phyloP scores from a whole-genome alignment of 164 flowering plant genomes.

The Tetrastigma voinierianum region DNA sequence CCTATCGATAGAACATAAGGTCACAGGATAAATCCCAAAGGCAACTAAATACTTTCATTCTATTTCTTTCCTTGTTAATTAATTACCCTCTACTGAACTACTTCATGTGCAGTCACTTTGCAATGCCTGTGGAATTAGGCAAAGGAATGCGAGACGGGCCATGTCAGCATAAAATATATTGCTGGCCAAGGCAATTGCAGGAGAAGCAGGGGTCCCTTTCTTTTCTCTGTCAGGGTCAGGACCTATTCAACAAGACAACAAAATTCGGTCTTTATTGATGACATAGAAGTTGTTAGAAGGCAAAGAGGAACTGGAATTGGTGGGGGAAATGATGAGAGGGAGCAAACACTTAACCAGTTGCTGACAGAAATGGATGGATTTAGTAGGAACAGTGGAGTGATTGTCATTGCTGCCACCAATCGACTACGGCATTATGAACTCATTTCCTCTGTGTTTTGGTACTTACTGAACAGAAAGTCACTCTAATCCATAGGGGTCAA shows the following conservation, averaged over 20 bases:
- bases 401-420: conserved; percentile 82
- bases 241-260: conserved; percentile 66
- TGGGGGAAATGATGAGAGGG: conserved; percentile 75
- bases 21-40: not conserved
- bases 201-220: conserved; percentile 83
- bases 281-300: conserved; percentile 75
- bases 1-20: not conserved
- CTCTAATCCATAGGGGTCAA: conserved; percentile 69
- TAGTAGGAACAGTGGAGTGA: conserved; percentile 57
- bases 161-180: too few relatives aligned
- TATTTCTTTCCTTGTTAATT: too few relatives aligned
- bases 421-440: not conserved
- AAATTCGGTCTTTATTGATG: conserved; percentile 61
- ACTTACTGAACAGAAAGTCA: conserved; percentile 70
- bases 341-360: conserved; percentile 68
- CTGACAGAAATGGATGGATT: conserved; percentile 83
- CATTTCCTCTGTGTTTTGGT: not conserved
- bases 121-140: conserved; percentile 64
- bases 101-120: conserved; percentile 49
- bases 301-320: conserved; percentile 72
- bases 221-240: conserved; percentile 69
- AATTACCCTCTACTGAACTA: too few relatives aligned
- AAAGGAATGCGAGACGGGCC: conserved; percentile 50
- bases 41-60: not conserved
- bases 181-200: conserved; percentile 73